Base-by-base conservation (phyloP, 768 basidiomycete genomes). In the Omphalotus guepiniiformis region DNA sequence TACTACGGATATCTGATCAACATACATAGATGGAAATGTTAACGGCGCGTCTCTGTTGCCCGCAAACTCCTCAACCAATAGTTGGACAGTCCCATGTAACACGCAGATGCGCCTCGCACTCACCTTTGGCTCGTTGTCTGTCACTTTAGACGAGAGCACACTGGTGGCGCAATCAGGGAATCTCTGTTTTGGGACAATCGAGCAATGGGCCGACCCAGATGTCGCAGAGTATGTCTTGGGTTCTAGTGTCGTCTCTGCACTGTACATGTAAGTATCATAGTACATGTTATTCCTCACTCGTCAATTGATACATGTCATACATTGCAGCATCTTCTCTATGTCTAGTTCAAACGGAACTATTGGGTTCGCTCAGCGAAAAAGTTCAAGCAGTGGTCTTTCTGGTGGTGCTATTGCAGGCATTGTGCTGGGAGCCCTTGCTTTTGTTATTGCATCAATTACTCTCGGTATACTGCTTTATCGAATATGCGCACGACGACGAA, bases 11-110 rank as follows among this genome's bases (percentile, higher is more conserved):
- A 13, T 46, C 11, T 22, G 4, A 2, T 21, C 7, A 8, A 11
- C 39, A 15, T 23, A 12, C 28, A 15, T 23, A 62, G 62, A 59
- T 53, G 53, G 53, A 8, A 48, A 51, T 7, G 59, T 63, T 16
- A 50, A 50, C 7, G 58, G 55, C 22, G 52, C 59, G 0, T 49
- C 53, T 7, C 49, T 48, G 23, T 53, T 48, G 38, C 42, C 55
- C 18, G 49, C 48, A 29, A 46, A 46, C 6, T 32, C 55, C 6
- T 35, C 49, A 6, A 42, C 58, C 18, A 55, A 55, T 25, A 15
- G 21, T 30, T 48, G 47, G 47, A 38, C 18, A 21, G 28, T 48
- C 16, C 47, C 47, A 12, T 48, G 47, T 28, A 22, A 48, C n/a
- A 41, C 39, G 5, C 28, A 41, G 11, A 39, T 48, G 38, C 28